Evolutionary conservation across 2,329 filamentous ascomycete genomes (phyloP), one percentile per base, ranked within the genome.

Genomic region (Hymenoscyphus infarciens): DNA sequence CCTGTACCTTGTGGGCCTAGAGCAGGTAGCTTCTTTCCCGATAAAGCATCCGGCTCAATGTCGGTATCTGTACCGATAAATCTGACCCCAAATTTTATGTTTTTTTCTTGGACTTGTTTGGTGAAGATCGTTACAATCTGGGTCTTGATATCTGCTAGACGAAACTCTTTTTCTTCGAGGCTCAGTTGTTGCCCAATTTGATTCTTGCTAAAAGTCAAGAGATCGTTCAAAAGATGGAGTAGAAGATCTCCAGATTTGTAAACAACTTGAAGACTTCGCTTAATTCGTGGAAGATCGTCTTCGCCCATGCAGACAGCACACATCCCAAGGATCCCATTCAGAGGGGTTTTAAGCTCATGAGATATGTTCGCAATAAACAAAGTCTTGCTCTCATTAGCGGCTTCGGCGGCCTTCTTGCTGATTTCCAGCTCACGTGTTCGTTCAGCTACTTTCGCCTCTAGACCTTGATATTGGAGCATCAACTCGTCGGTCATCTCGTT

Each of bases 351-450:
- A 39, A 99, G 81, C 75, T 98, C 85, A 69, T 88, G 86, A 0
- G 86, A 89, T 58, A 98, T 97, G 71, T 98, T 98, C 19, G 95
- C 95, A 66, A 99, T 96, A 78, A 98, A 98, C 8, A 98, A 81
- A 0, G 95, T 98, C 78, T 99, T 99, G 81, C 91, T 96, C 77
- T 97, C 91, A 70, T 97, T 97, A 3, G 93, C 93, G n/a, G 91
- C 90, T 75, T 97, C 93, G 1, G 93, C 93, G 1, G 92, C 91
- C 77, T 92, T 91, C 75, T 97, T 97, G 78, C 89, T 96, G 65
- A 91, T 85, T 72, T 96, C 92, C 0, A 97, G 80, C 75, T 97
- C 90, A 39, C 85, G 85, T 0, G 93, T 97, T 61, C 93, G 83
- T 74, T 93, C 87, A 6, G 85, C 85, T 0, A 97, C 93, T 69